Evolutionary conservation across 2,329 filamentous ascomycete species (phyloP).

Genomic region (Peltaster fructicola): DNA sequence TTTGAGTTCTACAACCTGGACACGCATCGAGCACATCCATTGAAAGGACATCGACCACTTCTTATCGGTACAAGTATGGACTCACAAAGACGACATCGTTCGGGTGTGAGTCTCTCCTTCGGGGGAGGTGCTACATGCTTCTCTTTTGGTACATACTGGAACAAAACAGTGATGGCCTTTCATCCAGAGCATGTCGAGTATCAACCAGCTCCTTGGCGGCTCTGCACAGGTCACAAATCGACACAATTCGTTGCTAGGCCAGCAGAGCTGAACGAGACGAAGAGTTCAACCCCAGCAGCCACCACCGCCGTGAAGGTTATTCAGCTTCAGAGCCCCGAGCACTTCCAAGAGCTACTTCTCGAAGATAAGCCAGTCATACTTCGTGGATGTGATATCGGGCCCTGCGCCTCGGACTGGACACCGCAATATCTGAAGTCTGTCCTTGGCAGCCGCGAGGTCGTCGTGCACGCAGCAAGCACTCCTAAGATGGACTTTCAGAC

Average conservation of each 20-base stretch:
- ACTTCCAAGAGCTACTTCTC: conserved; percentile 42
- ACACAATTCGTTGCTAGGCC: too few relatives aligned
- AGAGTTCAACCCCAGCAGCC: too few relatives aligned
- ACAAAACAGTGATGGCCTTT: conserved; percentile 44
- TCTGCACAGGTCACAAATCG: too few relatives aligned
- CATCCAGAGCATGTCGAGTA: conserved; percentile 13
- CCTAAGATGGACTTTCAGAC: conserved; percentile 60
- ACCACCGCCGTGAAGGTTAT: too few relatives aligned
- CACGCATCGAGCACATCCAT: conserved; percentile 13
- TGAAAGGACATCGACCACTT: conserved; percentile 38
- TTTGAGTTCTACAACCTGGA: conserved; percentile 35
- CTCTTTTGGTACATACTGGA: conserved; percentile 80
- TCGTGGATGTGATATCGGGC: conserved; percentile 46
- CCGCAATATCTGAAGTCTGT: conserved; percentile 46
- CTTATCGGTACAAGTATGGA: conserved; percentile 60
- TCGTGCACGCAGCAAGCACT: conserved; percentile 52
- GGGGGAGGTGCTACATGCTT: conserved; percentile 81
- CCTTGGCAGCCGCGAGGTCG: conserved; percentile 49
- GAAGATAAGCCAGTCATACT: conserved; percentile 47
- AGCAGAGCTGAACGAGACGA: too few relatives aligned
- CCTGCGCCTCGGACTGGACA: conserved; percentile 51
- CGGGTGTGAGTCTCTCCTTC: too few relatives aligned
- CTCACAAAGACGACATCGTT: too few relatives aligned
- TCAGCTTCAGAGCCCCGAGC: too few relatives aligned
- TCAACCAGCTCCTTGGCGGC: too few relatives aligned